These are phyloP conservation scores for Penicillium concentricum DNA, from an alignment of 2,329 filamentous ascomycete genomes.

Conservation along the genomic window DNA sequence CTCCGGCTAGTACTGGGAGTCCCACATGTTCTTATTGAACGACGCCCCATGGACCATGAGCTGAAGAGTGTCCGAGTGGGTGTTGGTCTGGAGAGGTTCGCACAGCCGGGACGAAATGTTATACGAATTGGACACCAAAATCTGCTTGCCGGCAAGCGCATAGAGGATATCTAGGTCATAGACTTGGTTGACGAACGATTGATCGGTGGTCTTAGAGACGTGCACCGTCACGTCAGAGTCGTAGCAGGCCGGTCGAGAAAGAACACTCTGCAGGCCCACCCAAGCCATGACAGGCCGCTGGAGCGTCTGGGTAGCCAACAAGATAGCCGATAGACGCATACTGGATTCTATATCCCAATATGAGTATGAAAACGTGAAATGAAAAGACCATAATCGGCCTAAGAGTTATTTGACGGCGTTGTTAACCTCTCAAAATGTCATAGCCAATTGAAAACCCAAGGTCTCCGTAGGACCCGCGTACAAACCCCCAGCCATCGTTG, in stretches of 20 bases:
- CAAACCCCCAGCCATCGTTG: no score
- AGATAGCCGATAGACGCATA: no score
- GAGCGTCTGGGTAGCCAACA: neutral
- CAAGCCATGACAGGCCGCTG: neutral
- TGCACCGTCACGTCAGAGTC: neutral
- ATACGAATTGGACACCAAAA: neutral
- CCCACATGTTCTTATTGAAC: neutral
- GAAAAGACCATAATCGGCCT: no score
- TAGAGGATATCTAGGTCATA: neutral
- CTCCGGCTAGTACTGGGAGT: neutral
- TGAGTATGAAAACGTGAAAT: no score
- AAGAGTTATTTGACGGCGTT: no score
- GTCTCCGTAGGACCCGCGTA: no score
- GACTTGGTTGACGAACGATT: neutral
- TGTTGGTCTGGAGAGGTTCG: neutral
- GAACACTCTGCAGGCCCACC: neutral
- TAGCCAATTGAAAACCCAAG: no score
- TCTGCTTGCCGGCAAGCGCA: neutral
- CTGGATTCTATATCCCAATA: no score
- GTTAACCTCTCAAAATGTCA: no score
- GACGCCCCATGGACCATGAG: neutral
- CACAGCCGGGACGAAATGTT: neutral
- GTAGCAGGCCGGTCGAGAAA: neutral
- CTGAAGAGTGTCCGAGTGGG: neutral
- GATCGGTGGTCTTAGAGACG: neutral